These are phyloP conservation scores for Quercus berberidifolia DNA, from an alignment of 306 rosid species.

Conservation along the genomic window DNA sequence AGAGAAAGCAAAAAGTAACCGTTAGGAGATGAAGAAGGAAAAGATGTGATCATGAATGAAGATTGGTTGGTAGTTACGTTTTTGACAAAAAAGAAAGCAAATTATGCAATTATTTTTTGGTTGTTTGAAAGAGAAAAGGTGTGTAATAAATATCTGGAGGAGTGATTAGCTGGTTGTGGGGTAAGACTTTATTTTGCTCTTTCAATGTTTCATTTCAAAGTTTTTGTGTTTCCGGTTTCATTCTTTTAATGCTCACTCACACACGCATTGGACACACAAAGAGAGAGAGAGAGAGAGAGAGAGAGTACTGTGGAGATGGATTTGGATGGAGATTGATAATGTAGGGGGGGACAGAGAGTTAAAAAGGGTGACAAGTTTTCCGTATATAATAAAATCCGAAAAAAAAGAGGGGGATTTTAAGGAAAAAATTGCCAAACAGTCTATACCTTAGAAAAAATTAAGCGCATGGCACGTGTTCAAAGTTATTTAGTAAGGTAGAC, in stretches of 20 bases:
- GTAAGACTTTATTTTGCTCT: background rate
- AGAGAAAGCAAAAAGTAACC: conserved; percentile 12
- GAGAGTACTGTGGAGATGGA: background rate
- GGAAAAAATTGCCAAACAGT: too few relatives aligned
- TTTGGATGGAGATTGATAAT: background rate
- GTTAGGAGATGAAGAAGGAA: conserved; percentile 2
- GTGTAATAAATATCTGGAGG: background rate
- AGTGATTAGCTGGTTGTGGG: background rate
- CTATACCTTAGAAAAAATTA: too few relatives aligned
- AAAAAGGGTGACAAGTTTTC: background rate
- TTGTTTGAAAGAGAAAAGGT: background rate
- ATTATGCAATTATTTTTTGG: background rate
- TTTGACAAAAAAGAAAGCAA: background rate
- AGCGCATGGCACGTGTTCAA: too few relatives aligned
- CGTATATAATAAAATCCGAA: too few relatives aligned
- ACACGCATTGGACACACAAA: too few relatives aligned
- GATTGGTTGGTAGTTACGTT: background rate
- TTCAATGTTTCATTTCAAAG: background rate
- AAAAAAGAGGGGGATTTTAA: too few relatives aligned
- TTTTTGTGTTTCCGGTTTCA: background rate
- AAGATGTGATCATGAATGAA: background rate
- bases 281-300: background rate
- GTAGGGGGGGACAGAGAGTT: background rate
- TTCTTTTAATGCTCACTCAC: background rate
- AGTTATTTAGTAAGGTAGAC: too few relatives aligned